Evolutionary conservation across 2,329 filamentous ascomycete genomes (phyloP).

Genomic region (Orbilia ellipsospora): DNA sequence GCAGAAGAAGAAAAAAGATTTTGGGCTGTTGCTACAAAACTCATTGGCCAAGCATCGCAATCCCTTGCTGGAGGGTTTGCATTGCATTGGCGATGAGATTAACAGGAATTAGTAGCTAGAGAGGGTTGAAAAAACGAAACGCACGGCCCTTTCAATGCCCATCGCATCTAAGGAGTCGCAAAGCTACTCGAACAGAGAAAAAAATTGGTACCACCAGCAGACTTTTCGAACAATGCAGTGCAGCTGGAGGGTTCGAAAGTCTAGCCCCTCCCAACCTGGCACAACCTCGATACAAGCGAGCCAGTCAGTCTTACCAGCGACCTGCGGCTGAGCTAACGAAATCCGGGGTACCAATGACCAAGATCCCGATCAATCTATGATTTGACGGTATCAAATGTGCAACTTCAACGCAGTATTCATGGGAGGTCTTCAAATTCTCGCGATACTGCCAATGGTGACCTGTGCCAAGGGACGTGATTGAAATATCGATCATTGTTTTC

Average conservation of each 20-base stretch:
- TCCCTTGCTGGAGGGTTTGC: slow-evolving; percentile 4
- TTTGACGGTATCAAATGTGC: background rate
- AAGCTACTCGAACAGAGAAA: background rate
- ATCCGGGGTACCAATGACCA: slow-evolving; percentile 37
- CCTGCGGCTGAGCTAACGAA: slow-evolving; percentile 41
- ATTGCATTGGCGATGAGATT: slow-evolving; percentile 32
- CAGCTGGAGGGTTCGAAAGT: background rate
- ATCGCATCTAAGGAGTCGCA: slow-evolving; percentile 6
- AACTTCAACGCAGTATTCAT: slow-evolving; percentile 27
- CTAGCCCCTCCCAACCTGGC: slow-evolving; percentile 8
- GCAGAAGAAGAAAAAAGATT: slow-evolving; percentile 7
- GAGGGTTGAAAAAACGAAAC: slow-evolving; percentile 16
- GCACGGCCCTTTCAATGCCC: slow-evolving; percentile 38
- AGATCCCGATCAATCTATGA: slow-evolving; percentile 13
- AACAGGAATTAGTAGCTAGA: slow-evolving; percentile 8
- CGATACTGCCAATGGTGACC: background rate
- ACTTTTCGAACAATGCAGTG: no score
- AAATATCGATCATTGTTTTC: background rate
- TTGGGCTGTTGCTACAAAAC: background rate
- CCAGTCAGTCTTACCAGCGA: slow-evolving; percentile 3
- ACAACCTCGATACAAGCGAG: slow-evolving; percentile 20
- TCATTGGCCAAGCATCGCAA: slow-evolving; percentile 5
- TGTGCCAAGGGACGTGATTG: background rate
- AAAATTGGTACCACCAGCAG: background rate
- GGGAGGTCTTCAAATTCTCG: no score